Evolutionary conservation across 2,329 filamentous ascomycete genomes (phyloP), one percentile per base, ranked within the genome.

Genomic region (Onygena corvina): DNA sequence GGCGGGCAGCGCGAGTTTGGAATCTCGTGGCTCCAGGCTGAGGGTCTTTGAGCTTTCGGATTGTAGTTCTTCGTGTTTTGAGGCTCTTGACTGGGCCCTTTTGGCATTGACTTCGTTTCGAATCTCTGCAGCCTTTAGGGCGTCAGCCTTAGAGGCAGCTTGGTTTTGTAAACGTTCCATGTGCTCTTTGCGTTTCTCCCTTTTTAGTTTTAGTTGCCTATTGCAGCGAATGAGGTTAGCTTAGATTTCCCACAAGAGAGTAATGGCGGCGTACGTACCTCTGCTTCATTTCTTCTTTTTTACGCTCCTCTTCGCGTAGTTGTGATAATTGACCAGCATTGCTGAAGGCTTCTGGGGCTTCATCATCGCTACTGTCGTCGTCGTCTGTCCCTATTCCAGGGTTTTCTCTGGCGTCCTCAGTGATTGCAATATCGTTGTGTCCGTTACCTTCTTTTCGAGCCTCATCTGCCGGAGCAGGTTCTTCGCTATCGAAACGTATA

Each of bases 41-140:
- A 69, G 56, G 3, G 67, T 70, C 44, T 58, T 61, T 6, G 67
- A 67, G 53, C 67, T 70, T 53, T 69, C 67, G 14, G 67, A 69
- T 30, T 60, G 53, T 12, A 64, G 29, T 30, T 69, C 67, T 42
- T 68, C 66, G 14, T 53, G 50, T 11, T 54, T 56, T 20, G 56
- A 46, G 3, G 44, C 42, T 30, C 38, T 27, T 38, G 48, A 48
- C 25, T 25, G 11, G 18, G 36, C 36, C 12, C 3, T 23, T 23
- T n/a, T 40, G n/a, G 46, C 35, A 31, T 50, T 48, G 34, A 25
- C 12, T 8, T 46, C n/a, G 4, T n/a, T 21, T 14, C 45, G 31
- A 42, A 50, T 34, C 12, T 50, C 49, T 27, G 20, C 14, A 29
- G 49, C n/a, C 14, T 59, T 59, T 49, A 62, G 60, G 16, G 52